A percentile compares a stretch with the other conserved stretches of the same genome.
These are phyloP conservation scores for Pneumocystis carinii DNA, from an alignment of 1,139 yeast genomes.

Conservation along the genomic window DNA sequence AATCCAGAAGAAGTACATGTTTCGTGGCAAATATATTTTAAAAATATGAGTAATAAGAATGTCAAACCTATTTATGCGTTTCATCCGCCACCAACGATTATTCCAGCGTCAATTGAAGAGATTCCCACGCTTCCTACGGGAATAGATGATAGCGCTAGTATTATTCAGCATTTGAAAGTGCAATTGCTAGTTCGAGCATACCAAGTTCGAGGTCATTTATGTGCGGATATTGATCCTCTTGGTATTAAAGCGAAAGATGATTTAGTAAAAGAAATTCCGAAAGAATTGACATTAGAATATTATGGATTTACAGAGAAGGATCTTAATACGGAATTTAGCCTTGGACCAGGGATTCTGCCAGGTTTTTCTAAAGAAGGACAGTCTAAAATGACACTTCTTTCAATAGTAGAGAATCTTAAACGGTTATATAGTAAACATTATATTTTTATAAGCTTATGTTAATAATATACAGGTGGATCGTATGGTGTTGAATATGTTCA, in stretches of 20 bases:
- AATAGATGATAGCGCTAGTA: constrained; percentile 33
- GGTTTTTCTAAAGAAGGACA: constrained; percentile 58
- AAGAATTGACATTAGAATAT: constrained; percentile 78
- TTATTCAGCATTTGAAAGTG: constrained; percentile 80
- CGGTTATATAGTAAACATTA: constrained; percentile 48
- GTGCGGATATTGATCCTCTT: constrained; percentile 89
- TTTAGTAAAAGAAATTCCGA: constrained; percentile 33
- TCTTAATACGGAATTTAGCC: constrained; percentile 63
- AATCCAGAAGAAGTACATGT: constrained; percentile 87
- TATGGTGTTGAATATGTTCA: constrained; percentile 94
- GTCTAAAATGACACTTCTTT: constrained; percentile 49
- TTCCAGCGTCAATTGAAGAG: constrained; percentile 54
- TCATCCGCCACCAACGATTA: constrained; percentile 77
- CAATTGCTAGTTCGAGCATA: constrained; percentile 95
- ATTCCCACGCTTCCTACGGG: constrained; percentile 38
- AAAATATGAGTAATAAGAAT: constrained; percentile 59
- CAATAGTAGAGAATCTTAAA: constrained; percentile 67
- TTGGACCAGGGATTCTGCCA: constrained; percentile 96
- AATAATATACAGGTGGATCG: constrained; percentile 28
- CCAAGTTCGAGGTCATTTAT: constrained; percentile 95
- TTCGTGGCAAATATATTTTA: constrained; percentile 92
- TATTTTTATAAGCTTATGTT: background rate
- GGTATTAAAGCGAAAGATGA: constrained; percentile 67
- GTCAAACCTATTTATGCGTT: constrained; percentile 66
- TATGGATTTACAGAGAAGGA: constrained; percentile 84